Percentiles rank a stretch among this genome's conserved stretches.
These are phyloP conservation scores for Venturia effusa DNA, from an alignment of 2,329 filamentous ascomycete genomes.

Conservation along the genomic window DNA sequence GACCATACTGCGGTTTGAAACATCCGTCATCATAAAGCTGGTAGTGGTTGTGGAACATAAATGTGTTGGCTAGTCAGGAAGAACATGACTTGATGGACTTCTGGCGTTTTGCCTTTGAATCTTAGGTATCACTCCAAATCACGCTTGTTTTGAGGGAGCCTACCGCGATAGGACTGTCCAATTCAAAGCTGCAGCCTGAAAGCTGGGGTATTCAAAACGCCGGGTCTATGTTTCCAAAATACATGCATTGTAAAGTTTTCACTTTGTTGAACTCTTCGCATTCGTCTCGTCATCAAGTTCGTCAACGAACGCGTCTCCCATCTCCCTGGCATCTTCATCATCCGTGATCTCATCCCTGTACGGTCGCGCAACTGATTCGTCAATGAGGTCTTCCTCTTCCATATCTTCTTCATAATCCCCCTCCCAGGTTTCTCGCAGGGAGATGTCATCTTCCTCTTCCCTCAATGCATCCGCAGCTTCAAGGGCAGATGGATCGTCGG, in stretches of 20 bases:
- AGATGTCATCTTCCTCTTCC: slow-evolving; percentile 42
- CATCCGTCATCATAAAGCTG: too few species aligned
- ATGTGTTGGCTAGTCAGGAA: too few species aligned
- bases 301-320: slow-evolving; percentile 5
- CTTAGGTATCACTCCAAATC: too few species aligned
- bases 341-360: slow-evolving; percentile 1
- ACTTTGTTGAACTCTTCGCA: background rate
- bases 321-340: slow-evolving; percentile 9
- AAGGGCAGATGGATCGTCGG: slow-evolving; percentile 32
- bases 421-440: slow-evolving; percentile 40
- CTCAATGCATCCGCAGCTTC: slow-evolving; percentile 28
- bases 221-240: background rate
- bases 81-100: too few species aligned
- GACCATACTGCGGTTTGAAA: too few species aligned
- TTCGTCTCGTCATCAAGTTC: background rate
- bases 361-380: slow-evolving; percentile 8
- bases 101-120: too few species aligned
- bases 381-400: slow-evolving; percentile 14
- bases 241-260: background rate
- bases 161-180: background rate
- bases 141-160: background rate
- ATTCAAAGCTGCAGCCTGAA: background rate
- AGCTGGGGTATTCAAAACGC: background rate
- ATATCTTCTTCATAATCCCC: slow-evolving; percentile 36
- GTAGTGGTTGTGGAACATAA: too few species aligned